phyloP scores from a whole-genome alignment of 2,329 filamentous ascomycete species.

The Ambrosiella cleistominuta region DNA sequence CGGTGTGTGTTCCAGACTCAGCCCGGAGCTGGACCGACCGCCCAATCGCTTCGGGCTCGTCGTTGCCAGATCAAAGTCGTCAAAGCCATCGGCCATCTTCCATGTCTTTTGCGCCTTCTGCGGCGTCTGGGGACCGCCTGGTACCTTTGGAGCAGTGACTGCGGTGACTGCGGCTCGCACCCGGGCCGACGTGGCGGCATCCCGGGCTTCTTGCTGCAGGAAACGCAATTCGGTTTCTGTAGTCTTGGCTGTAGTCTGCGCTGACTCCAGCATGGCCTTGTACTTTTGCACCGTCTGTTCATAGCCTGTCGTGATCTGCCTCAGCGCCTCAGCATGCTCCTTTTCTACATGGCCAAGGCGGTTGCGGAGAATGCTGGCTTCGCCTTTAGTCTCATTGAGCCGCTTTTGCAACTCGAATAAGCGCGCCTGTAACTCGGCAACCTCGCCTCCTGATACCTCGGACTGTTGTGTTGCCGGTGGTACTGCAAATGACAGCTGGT shows the following conservation, averaged over 20 bases:
- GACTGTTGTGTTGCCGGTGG: too few relatives aligned
- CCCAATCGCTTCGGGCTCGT: slow-evolving; percentile 24
- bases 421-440: slow-evolving; percentile 33
- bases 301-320: slow-evolving; percentile 32
- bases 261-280: slow-evolving; percentile 21
- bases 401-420: slow-evolving; percentile 36
- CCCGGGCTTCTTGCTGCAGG: slow-evolving; percentile 50
- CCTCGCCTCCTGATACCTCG: slow-evolving; percentile 15
- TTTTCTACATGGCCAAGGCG: slow-evolving; percentile 46
- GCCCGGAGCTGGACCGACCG: background rate
- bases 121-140: slow-evolving; percentile 34
- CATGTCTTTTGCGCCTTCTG: slow-evolving; percentile 39
- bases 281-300: slow-evolving; percentile 43
- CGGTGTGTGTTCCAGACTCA: slow-evolving; percentile 30
- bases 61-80: slow-evolving; percentile 41
- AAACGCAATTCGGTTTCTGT: slow-evolving; percentile 50
- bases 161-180: background rate
- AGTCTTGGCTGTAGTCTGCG: slow-evolving; percentile 33
- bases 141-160: slow-evolving; percentile 7
- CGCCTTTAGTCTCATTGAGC: slow-evolving; percentile 47
- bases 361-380: slow-evolving; percentile 56
- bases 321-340: slow-evolving; percentile 45
- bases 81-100: slow-evolving; percentile 58
- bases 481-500: too few relatives aligned
- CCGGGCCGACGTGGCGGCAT: slow-evolving; percentile 25